Conservation (phyloP, 805 yeast species). For the Saturnispora dispora region DNA sequence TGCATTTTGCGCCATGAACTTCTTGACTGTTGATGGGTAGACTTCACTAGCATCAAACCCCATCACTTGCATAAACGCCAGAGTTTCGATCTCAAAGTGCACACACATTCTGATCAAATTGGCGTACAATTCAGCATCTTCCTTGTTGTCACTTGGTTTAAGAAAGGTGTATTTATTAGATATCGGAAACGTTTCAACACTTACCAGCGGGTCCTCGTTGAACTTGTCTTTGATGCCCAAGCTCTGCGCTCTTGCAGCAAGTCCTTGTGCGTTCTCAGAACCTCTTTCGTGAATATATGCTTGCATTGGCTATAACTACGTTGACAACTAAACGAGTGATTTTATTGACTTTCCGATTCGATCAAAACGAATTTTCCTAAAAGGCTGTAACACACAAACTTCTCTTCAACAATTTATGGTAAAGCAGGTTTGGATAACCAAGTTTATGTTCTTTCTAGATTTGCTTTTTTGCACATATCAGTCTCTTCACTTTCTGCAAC, state of each 20-base stretch:
- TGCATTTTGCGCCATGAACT: slow-evolving; percentile 1
- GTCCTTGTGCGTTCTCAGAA: slow-evolving; percentile 5
- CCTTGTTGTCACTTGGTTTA: slow-evolving; percentile 7
- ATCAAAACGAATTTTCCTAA: background rate
- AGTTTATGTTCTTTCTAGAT: background rate
- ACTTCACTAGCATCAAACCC: slow-evolving; percentile 9
- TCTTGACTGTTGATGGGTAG: slow-evolving; percentile 8
- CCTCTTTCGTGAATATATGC: slow-evolving; percentile 11
- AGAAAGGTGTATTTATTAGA: slow-evolving; percentile 8
- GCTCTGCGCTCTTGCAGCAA: slow-evolving; percentile 9
- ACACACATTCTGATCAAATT: slow-evolving; percentile 12
- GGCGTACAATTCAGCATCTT: slow-evolving; percentile 9
- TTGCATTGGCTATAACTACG: slow-evolving; percentile 4
- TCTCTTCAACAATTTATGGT: background rate
- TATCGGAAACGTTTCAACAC: slow-evolving; percentile 10
- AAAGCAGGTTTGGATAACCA: too few species aligned
- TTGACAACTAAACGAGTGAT: background rate
- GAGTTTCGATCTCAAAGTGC: slow-evolving; percentile 15
- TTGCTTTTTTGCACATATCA: background rate
- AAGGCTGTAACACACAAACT: background rate
- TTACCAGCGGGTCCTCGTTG: slow-evolving; percentile 10
- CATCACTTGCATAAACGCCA: slow-evolving; percentile 12
- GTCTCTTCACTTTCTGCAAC: background rate
- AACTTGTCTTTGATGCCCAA: slow-evolving; percentile 11
- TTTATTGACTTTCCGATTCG: background rate